Evolutionary conservation across 441 rosid genomes (phyloP).

Genomic region (Aquilaria agallochum): DNA sequence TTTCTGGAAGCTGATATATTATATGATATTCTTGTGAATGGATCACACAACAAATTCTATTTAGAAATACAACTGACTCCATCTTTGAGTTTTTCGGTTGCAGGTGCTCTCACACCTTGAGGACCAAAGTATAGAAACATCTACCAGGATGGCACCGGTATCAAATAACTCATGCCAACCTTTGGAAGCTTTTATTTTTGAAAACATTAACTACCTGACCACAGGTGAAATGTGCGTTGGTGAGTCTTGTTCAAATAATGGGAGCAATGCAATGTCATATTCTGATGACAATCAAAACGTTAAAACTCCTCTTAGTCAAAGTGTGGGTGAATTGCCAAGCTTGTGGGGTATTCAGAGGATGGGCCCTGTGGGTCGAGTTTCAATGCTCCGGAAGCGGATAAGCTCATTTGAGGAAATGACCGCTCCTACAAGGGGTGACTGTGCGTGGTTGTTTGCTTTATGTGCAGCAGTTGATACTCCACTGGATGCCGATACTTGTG

Average conservation of each 20-base stretch:
- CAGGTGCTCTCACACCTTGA: constrained; percentile 45
- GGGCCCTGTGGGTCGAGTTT: constrained; percentile 68
- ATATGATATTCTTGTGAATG: too few relatives aligned
- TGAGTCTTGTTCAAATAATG: constrained; percentile 6
- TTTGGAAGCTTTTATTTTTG: constrained; percentile 23
- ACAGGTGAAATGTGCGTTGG: constrained; percentile 13
- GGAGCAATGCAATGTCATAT: background rate
- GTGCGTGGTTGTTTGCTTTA: constrained; percentile 66
- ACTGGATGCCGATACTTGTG: constrained; percentile 59
- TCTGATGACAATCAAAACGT: constrained; percentile 8
- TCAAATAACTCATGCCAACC: constrained; percentile 16
- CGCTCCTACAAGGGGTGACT: constrained; percentile 39
- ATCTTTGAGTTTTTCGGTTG: constrained; percentile 9
- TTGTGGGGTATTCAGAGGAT: constrained; percentile 47
- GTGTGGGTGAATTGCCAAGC: constrained; percentile 27
- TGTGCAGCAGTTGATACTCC: constrained; percentile 80
- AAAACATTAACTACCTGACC: constrained; percentile 21
- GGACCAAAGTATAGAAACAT: constrained; percentile 16
- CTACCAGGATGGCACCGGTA: constrained; percentile 14
- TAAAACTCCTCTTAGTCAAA: constrained; percentile 9
- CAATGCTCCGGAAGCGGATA: constrained; percentile 59
- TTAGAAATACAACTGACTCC: constrained; percentile 1
- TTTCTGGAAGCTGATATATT: too few relatives aligned
- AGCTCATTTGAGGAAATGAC: constrained; percentile 32
- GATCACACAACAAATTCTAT: too few relatives aligned